These are phyloP conservation scores for Leptodermis oblonga DNA, from an alignment of 257 asterid genomes.

Conservation along the genomic window DNA sequence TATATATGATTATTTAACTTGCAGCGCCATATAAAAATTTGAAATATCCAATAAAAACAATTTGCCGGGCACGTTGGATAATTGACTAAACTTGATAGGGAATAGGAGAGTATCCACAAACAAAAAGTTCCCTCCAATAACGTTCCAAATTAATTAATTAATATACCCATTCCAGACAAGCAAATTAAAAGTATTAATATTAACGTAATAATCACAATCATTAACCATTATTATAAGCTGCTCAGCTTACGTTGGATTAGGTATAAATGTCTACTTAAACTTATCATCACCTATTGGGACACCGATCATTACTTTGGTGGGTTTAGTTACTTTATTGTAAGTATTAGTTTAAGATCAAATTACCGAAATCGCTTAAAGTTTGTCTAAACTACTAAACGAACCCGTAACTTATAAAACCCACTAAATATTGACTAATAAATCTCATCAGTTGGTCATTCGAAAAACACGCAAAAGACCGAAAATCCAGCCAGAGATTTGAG, in stretches of 20 bases:
- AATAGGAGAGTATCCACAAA: not conserved
- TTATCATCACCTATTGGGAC: slow-evolving; percentile 9
- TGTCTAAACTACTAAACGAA: too few relatives aligned
- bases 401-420: too few relatives aligned
- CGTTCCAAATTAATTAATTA: not conserved
- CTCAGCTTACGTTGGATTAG: slow-evolving; percentile 14
- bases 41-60: not conserved
- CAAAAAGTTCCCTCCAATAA: slow-evolving; percentile 1
- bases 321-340: not conserved
- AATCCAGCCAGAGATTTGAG: too few relatives aligned
- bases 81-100: too few relatives aligned
- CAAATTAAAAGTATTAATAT: not conserved
- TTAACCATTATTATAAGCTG: not conserved
- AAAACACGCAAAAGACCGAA: too few relatives aligned
- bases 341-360: not conserved
- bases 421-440: too few relatives aligned
- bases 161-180: too few relatives aligned
- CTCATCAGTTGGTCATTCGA: too few relatives aligned
- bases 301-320: slow-evolving; percentile 7
- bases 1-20: not conserved
- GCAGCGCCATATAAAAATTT: not conserved
- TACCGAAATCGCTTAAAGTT: too few relatives aligned
- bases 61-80: too few relatives aligned
- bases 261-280: not conserved
- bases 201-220: slow-evolving; percentile 3